Evolutionary conservation across 2,329 filamentous ascomycete genomes (phyloP), one percentile per base, ranked within the genome.

Genomic region (Ascochyta pisi): DNA sequence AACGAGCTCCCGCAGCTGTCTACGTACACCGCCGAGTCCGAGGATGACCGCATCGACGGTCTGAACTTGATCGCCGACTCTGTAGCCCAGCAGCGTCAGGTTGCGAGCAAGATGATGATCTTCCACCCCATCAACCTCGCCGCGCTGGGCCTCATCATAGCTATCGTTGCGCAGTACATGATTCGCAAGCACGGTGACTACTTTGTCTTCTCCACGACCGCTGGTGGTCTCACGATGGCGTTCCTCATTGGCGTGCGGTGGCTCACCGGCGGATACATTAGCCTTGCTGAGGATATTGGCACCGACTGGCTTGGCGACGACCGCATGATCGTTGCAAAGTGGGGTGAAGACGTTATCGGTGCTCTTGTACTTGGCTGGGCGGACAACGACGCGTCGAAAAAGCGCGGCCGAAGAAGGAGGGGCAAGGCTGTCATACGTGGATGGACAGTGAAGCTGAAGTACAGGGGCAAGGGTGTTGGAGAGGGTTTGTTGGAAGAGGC

Each of bases 61-160:
- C 81, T 96, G 47, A 84, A 84, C 60, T 84, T 96, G 19, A 83
- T 96, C 35, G 89, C 91, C 58, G 91, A 94, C 76, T 91, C 88
- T 55, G 85, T 96, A 45, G 90, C 91, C 33, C 89, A 96, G 76
- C 92, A 95, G 80, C 86, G 89, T 59, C 88, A 91, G 71, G 77
- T 83, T 8, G 86, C 90, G 19, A 84, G 86, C 38, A 78, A 79
- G 50, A 78, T 84, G 60, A 78, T 95, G 43, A 67, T 76, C 52
- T 70, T 66, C 61, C 69, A 75, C 57, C 73, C 74, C 10, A 40
- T 71, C 34, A 70, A 73, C 24, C 64, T 80, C n/a, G 66, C 77
- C 5, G 69, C 68, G 0, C 55, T 79, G 29, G 64, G 81, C 16
- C 68, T 76, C 5, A 42, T 79, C 5, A 59, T 79, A 19, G 76